Conservation (phyloP, 176 grass and related monocot species). For the Saccharum spontaneum region DNA sequence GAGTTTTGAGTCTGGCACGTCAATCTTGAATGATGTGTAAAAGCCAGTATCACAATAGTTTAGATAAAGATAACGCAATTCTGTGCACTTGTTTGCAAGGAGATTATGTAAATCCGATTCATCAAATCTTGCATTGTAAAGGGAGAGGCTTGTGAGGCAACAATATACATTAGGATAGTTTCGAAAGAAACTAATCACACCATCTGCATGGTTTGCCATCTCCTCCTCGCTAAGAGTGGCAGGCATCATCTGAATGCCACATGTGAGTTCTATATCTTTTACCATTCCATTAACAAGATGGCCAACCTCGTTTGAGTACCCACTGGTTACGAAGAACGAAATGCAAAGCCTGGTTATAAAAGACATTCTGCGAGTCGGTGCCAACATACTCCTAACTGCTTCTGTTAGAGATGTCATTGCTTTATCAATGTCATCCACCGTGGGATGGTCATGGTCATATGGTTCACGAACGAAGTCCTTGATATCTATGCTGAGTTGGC, state of each 20-base stretch:
- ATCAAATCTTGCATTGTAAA: neutral
- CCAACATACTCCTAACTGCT: neutral
- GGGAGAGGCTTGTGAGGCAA: neutral
- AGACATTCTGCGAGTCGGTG: neutral
- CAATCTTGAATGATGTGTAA: neutral
- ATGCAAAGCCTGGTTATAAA: neutral
- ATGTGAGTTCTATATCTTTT: neutral
- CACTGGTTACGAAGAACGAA: neutral
- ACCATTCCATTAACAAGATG: neutral
- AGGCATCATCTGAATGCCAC: neutral
- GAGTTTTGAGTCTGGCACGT: slow-evolving; percentile 10
- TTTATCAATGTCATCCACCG: neutral
- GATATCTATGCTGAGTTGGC: neutral
- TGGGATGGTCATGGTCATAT: neutral
- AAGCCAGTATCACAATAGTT: neutral
- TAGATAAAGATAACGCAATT: neutral
- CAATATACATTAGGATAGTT: neutral
- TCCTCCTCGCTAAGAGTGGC: neutral
- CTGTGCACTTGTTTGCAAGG: neutral
- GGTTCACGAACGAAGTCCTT: neutral
- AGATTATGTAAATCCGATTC: slow-evolving; percentile 5
- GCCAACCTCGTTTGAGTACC: neutral
- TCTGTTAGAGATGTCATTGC: neutral
- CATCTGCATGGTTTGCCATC: neutral
- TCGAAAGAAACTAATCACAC: neutral